A percentile compares a stretch with the other conserved stretches of the same genome.
These are phyloP conservation scores for Linum trigynum DNA, from an alignment of 345 rosid species.

Conservation along the genomic window DNA sequence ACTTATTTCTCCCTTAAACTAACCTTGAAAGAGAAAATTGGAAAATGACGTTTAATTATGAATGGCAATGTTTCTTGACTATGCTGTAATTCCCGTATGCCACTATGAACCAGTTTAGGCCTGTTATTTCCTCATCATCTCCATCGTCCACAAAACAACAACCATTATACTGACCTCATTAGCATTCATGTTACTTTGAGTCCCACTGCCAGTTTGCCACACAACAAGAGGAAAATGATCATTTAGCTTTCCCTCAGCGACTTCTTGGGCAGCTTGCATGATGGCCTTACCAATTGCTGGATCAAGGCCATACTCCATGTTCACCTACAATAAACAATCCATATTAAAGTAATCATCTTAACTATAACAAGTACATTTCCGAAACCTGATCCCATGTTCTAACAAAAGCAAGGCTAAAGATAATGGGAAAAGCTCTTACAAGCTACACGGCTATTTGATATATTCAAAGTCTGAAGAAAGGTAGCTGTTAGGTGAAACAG, in stretches of 20 bases:
- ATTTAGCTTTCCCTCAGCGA: conserved; percentile 10
- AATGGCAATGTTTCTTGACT: no score
- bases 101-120: neutral
- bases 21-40: no score
- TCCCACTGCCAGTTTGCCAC: conserved; percentile 7
- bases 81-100: no score
- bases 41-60: no score
- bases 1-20: no score
- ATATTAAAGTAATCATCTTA: neutral
- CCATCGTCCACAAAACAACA: neutral
- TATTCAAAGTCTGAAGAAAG: neutral
- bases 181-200: conserved; percentile 10
- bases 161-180: conserved; percentile 1
- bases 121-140: neutral
- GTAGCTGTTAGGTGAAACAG: neutral
- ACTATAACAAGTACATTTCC: neutral
- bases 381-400: neutral
- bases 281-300: conserved; percentile 8
- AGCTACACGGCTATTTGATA: neutral
- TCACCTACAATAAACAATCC: neutral
- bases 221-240: conserved; percentile 11
- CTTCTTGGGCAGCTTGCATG: conserved; percentile 10
- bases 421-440: no score
- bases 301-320: conserved; percentile 10
- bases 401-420: neutral